These are phyloP conservation scores for Aspergillus ellipticus DNA, from an alignment of 495 filamentous ascomycete genomes.

Conservation along the genomic window DNA sequence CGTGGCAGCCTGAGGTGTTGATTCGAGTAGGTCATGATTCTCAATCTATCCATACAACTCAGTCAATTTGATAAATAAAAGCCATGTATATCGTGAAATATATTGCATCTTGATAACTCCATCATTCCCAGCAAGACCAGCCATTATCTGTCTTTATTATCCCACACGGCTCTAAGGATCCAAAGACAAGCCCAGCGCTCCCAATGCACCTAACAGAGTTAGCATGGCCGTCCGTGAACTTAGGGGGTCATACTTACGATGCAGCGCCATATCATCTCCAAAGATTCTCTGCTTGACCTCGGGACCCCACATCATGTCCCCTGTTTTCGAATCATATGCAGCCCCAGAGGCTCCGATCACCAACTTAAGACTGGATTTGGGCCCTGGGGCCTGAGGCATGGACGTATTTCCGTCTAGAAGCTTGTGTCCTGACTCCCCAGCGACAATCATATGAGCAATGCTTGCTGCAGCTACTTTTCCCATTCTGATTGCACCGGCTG, in stretches of 20 bases:
- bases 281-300: conserved; percentile 3
- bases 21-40: too few relatives aligned
- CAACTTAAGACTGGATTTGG: not conserved
- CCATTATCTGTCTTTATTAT: too few relatives aligned
- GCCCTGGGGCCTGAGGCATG: not conserved
- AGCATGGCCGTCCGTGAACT: too few relatives aligned
- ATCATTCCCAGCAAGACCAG: too few relatives aligned
- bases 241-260: not conserved
- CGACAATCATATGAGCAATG: conserved; percentile 2
- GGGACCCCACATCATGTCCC: conserved; percentile 1
- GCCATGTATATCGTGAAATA: too few relatives aligned
- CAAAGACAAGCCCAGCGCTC: too few relatives aligned
- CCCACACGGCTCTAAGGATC: too few relatives aligned
- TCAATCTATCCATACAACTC: too few relatives aligned
- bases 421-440: not conserved
- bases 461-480: not conserved
- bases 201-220: too few relatives aligned
- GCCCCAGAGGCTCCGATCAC: conserved; percentile 3
- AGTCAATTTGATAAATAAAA: too few relatives aligned
- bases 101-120: too few relatives aligned
- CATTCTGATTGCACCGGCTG: not conserved
- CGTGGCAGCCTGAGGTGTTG: too few relatives aligned
- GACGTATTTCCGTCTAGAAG: not conserved
- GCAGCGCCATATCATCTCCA: conserved; percentile 7
- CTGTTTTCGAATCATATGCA: not conserved